phyloP scores from a whole-genome alignment of 2,329 filamentous ascomycete genomes.

The Aphanocladium album region DNA sequence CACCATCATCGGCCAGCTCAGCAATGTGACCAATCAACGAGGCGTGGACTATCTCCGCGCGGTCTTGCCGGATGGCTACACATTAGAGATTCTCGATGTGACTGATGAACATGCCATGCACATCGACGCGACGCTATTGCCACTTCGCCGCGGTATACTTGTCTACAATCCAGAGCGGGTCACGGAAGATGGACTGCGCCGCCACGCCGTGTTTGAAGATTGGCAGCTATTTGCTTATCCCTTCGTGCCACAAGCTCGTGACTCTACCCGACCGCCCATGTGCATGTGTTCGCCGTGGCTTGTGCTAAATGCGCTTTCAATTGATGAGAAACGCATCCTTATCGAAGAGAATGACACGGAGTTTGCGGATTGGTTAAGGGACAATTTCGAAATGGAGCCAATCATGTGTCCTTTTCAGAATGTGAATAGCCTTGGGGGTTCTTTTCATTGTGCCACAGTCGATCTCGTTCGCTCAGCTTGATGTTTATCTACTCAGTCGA shows the following conservation, averaged over 20 bases:
- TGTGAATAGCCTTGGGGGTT: constrained; percentile 28
- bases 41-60: constrained; percentile 26
- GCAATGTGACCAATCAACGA: constrained; percentile 28
- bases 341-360: constrained; percentile 22
- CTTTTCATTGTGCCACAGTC: constrained; percentile 27
- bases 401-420: constrained; percentile 24
- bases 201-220: constrained; percentile 22
- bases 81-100: constrained; percentile 23
- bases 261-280: constrained; percentile 16
- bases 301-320: constrained; percentile 21
- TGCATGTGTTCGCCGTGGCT: constrained; percentile 26
- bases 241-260: constrained; percentile 16
- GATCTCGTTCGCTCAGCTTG: constrained; percentile 10
- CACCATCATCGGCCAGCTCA: constrained; percentile 26
- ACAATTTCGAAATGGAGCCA: constrained; percentile 16
- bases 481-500: background rate
- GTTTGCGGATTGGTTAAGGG: constrained; percentile 15
- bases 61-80: constrained; percentile 20
- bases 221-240: constrained; percentile 26
- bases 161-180: constrained; percentile 24
- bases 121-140: constrained; percentile 27
- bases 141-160: constrained; percentile 23
- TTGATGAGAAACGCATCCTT: constrained; percentile 22
- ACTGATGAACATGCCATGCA: constrained; percentile 24
- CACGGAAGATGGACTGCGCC: constrained; percentile 20